phyloP scores from a whole-genome alignment of 2,329 filamentous ascomycete genomes.

The Polychaeton citri region DNA sequence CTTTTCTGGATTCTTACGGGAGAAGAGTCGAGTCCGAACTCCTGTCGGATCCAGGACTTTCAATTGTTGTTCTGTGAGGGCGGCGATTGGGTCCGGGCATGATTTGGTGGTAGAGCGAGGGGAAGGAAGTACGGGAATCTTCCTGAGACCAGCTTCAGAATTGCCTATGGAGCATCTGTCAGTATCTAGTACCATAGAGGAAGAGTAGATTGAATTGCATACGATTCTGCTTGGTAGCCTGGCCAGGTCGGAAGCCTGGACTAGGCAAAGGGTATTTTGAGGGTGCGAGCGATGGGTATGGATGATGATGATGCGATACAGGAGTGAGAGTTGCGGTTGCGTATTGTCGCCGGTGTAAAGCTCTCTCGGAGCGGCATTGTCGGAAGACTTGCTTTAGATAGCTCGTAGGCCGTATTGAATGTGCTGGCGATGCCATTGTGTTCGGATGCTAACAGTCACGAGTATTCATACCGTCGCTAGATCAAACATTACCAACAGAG shows the following conservation, averaged over 20 bases:
- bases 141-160: slow-evolving; percentile 16
- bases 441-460: no score
- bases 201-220: slow-evolving; percentile 1
- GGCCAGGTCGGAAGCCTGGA: slow-evolving; percentile 17
- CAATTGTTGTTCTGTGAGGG: slow-evolving; percentile 57
- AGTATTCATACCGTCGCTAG: no score
- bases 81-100: slow-evolving; percentile 54
- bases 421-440: slow-evolving; percentile 47
- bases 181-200: background rate
- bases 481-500: no score
- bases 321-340: slow-evolving; percentile 37
- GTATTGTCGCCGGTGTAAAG: slow-evolving; percentile 12
- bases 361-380: slow-evolving; percentile 33
- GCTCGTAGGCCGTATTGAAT: slow-evolving; percentile 52
- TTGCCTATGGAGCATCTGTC: slow-evolving; percentile 9
- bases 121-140: slow-evolving; percentile 29
- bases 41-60: slow-evolving; percentile 70
- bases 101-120: slow-evolving; percentile 41
- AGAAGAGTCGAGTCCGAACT: slow-evolving; percentile 69
- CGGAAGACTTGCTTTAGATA: slow-evolving; percentile 55
- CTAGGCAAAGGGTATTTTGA: slow-evolving; percentile 11
- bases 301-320: slow-evolving; percentile 16
- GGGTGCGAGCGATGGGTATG: slow-evolving; percentile 26
- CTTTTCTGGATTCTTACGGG: slow-evolving; percentile 60
- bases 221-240: slow-evolving; percentile 22